Conservation (phyloP, 1,284 basidiomycete species). For the Agroathelia rolfsii region DNA sequence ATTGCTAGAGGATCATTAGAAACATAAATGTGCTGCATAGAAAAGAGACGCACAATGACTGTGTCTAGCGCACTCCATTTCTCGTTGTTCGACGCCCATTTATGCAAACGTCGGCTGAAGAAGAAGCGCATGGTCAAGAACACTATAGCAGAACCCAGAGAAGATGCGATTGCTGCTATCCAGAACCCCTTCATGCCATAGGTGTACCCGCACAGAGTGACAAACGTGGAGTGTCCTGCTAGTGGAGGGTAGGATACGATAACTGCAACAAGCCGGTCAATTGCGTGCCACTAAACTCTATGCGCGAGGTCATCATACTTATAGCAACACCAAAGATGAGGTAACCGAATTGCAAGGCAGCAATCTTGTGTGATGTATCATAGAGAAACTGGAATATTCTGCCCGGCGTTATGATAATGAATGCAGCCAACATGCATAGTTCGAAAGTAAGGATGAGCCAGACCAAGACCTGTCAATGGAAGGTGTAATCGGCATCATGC, state of each 20-base stretch:
- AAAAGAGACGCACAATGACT: conserved; percentile 49
- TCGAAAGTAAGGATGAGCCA: conserved; percentile 18
- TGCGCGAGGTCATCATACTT: conserved; percentile 39
- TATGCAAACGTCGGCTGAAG: conserved; percentile 43
- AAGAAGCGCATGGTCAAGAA: conserved; percentile 55
- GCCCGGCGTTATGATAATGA: conserved; percentile 50
- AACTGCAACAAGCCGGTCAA: conserved; percentile 27
- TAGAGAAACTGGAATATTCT: conserved; percentile 64
- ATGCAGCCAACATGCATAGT: conserved; percentile 18
- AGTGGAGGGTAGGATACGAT: conserved; percentile 70
- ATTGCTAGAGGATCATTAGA: conserved; percentile 29
- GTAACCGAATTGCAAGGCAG: conserved; percentile 52
- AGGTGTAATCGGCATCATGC: too few relatives aligned
- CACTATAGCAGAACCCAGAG: conserved; percentile 57
- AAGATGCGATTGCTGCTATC: conserved; percentile 50
- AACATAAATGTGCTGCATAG: conserved; percentile 4
- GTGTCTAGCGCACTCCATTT: conserved; percentile 72
- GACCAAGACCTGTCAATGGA: conserved; percentile 22
- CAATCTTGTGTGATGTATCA: conserved; percentile 54
- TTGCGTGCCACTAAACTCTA: conserved; percentile 4
- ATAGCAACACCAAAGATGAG: conserved; percentile 41
- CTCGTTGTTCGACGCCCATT: conserved; percentile 51
- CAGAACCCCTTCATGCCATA: conserved; percentile 71
- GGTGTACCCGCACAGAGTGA: conserved; percentile 69
- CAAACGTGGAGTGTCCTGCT: conserved; percentile 59